A percentile compares a stretch with the other conserved stretches of the same genome.
Conservation (phyloP, 1,284 basidiomycete species). For the Chiua sp. region DNA sequence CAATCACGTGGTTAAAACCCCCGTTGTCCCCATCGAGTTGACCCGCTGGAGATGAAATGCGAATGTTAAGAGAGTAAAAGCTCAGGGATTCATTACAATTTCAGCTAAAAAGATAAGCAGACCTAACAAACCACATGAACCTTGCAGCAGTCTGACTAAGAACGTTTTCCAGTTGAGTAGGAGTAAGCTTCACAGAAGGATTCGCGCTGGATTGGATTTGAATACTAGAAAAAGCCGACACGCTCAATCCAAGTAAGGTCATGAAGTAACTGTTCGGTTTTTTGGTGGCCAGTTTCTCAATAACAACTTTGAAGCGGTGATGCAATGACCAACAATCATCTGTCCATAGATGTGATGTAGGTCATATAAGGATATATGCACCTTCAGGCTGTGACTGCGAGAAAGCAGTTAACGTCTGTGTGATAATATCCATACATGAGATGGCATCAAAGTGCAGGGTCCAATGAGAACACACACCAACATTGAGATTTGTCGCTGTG, state of each 20-base stretch:
- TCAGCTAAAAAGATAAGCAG: neutral
- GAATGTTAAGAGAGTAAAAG: neutral
- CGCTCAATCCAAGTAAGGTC: neutral
- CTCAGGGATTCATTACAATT: neutral
- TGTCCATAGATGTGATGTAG: neutral
- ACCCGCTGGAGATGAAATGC: neutral
- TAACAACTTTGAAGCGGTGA: neutral
- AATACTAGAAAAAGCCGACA: neutral
- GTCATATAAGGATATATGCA: no score
- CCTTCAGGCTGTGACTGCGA: neutral
- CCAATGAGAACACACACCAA: neutral
- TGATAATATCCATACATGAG: neutral
- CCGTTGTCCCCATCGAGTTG: neutral
- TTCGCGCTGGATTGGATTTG: neutral
- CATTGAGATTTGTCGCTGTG: neutral
- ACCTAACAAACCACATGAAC: neutral
- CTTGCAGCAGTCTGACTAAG: neutral
- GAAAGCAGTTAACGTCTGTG: neutral
- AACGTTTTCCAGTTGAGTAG: neutral
- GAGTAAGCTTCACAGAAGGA: neutral
- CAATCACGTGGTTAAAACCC: neutral
- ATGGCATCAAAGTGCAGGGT: neutral
- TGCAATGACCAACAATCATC: neutral
- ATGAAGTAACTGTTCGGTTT: neutral
- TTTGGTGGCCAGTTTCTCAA: no score